Percentiles rank a stretch among this genome's conserved stretches.
These are phyloP conservation scores for Pyronema domesticum DNA, from an alignment of 495 filamentous ascomycete species.

Conservation along the genomic window DNA sequence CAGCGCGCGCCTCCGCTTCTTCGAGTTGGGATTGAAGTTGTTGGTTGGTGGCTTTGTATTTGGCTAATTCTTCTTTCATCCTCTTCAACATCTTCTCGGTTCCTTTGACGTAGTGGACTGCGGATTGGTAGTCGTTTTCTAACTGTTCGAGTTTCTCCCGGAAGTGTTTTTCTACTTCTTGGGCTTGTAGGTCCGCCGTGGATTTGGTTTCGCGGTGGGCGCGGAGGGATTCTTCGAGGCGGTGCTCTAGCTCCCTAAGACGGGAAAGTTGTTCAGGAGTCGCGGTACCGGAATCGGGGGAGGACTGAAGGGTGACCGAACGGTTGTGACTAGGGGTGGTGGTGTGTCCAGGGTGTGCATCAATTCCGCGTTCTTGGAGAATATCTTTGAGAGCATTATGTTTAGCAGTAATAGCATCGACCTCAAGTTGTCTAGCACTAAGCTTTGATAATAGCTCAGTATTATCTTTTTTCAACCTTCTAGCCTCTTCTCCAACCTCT, in stretches of 20 bases:
- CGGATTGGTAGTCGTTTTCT: slow-evolving; percentile 94
- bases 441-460: slow-evolving; percentile 61
- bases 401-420: slow-evolving; percentile 77
- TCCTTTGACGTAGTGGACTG: slow-evolving; percentile 97
- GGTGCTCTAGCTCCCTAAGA: slow-evolving; percentile 76
- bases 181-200: slow-evolving; percentile 54
- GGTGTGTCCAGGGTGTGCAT: slow-evolving; percentile 24
- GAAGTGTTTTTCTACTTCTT: slow-evolving; percentile 70
- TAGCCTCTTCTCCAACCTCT: slow-evolving; percentile 58
- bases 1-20: slow-evolving; percentile 28
- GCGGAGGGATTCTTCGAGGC: slow-evolving; percentile 57
- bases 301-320: slow-evolving; percentile 30
- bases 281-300: slow-evolving; percentile 52
- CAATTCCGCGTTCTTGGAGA: slow-evolving; percentile 61
- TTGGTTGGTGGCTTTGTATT: slow-evolving; percentile 73
- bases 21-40: slow-evolving; percentile 66
- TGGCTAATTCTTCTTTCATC: slow-evolving; percentile 87
- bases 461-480: slow-evolving; percentile 55
- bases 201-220: slow-evolving; percentile 70
- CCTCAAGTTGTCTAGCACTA: slow-evolving; percentile 67
- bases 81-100: slow-evolving; percentile 98
- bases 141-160: slow-evolving; percentile 82
- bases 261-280: slow-evolving; percentile 59
- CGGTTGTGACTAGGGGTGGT: slow-evolving; percentile 12
- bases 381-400: slow-evolving; percentile 84